These are phyloP conservation scores for Didymella arachidicola DNA, from an alignment of 2,329 filamentous ascomycete genomes.

Conservation along the genomic window DNA sequence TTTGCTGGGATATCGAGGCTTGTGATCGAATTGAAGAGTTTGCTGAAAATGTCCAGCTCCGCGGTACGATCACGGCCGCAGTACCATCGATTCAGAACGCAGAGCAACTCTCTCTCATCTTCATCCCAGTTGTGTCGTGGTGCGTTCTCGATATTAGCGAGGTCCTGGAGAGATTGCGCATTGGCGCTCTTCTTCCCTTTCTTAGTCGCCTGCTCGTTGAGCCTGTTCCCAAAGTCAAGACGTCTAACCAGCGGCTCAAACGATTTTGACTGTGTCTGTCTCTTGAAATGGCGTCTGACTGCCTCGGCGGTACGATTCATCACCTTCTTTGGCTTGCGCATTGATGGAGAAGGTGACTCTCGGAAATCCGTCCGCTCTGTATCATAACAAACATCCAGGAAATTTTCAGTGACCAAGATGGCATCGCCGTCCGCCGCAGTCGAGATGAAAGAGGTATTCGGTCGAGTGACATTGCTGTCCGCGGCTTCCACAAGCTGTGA, in stretches of 20 bases:
- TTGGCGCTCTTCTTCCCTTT: neutral
- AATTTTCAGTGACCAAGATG: neutral
- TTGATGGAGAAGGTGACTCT: neutral
- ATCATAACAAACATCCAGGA: neutral
- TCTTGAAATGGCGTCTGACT: neutral
- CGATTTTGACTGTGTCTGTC: neutral
- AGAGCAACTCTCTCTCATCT: constrained; percentile 19
- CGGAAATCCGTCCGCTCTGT: constrained; percentile 14
- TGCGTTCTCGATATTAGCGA: neutral
- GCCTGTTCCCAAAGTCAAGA: neutral
- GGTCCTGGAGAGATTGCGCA: neutral
- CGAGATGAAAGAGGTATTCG: neutral
- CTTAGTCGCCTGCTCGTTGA: neutral
- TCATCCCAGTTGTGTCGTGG: constrained; percentile 14
- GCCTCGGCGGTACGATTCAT: neutral
- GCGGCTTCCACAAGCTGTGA: neutral
- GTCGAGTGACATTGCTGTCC: too few relatives aligned
- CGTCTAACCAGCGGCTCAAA: neutral
- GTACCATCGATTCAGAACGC: constrained; percentile 20
- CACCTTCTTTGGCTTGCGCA: neutral
- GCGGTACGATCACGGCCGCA: neutral
- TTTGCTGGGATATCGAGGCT: neutral
- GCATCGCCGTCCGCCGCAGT: too few relatives aligned
- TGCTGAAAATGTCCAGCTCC: neutral
- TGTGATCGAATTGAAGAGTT: constrained; percentile 22